Conservation (phyloP, 1,284 basidiomycete genomes). For the Pseudozyma hubeiensis region DNA sequence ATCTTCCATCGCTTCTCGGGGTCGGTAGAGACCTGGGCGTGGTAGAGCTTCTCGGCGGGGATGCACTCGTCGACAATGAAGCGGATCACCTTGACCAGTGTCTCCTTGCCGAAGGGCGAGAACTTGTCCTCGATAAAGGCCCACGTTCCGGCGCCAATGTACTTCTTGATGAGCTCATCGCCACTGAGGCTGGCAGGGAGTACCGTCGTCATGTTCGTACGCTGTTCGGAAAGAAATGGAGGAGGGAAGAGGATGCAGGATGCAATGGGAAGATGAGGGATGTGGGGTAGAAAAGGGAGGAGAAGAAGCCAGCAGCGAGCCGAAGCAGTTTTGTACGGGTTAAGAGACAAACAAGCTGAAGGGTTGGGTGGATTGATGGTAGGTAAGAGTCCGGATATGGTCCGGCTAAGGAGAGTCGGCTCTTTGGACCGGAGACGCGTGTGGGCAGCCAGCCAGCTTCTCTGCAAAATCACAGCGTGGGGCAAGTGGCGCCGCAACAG, state of each 20-base stretch:
- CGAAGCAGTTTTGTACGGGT: slow-evolving; percentile 1
- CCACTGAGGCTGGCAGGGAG: slow-evolving; percentile 37
- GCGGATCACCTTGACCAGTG: slow-evolving; percentile 81
- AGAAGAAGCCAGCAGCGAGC: neutral
- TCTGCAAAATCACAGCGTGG: too few relatives aligned
- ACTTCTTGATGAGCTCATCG: slow-evolving; percentile 54
- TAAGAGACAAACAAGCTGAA: neutral
- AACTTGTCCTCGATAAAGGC: slow-evolving; percentile 71
- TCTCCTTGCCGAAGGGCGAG: slow-evolving; percentile 86
- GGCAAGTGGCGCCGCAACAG: too few relatives aligned
- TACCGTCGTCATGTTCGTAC: slow-evolving; percentile 30
- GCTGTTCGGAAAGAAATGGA: neutral
- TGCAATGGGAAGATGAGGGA: neutral
- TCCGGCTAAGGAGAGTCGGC: slow-evolving; percentile 11
- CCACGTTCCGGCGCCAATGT: slow-evolving; percentile 66
- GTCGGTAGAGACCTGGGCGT: slow-evolving; percentile 84
- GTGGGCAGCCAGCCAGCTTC: too few relatives aligned
- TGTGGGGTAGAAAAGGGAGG: neutral
- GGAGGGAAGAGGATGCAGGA: neutral
- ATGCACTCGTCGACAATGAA: slow-evolving; percentile 90
- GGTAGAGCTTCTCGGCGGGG: slow-evolving; percentile 82
- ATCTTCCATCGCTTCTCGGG: slow-evolving; percentile 83
- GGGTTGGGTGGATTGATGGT: too few relatives aligned
- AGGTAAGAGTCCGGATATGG: slow-evolving; percentile 12
- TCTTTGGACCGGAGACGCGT: slow-evolving; percentile 14